Evolutionary conservation across 371 early-diverging fungal genomes (phyloP), one percentile per base, ranked within the genome.

Genomic region (Haplosporangium sp.): DNA sequence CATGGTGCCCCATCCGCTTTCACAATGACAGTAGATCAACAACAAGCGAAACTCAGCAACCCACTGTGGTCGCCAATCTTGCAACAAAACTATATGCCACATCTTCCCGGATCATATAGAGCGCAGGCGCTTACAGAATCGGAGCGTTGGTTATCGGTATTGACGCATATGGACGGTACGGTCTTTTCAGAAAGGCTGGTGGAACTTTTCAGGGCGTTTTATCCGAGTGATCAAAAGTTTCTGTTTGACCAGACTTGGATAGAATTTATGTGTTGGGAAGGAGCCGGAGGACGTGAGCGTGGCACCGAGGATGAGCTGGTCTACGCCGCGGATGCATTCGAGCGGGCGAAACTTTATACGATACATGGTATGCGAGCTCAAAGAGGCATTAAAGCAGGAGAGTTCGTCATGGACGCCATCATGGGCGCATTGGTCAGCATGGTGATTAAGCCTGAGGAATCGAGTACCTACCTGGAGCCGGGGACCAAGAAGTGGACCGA

Each of bases 211-310:
- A 71, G 67, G 41, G 63, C 72, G n/a, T 72, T 77, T n/a, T 77
- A 77, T 50, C 79, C 79, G 13, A 71, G 67, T 16, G 79, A 77
- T 20, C 79, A 77, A 64, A 77, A 77, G 64, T 77, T 77, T 47
- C 23, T 77, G 54, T 40, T 77, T 64, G 79, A 77, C 20, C 68
- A 67, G 40, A 59, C 72, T 20, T 43, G 71, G 62, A 62, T 77
- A 42, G 79, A 77, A n/a, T 67, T 42, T 46, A 72, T 77, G 72
- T 71, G 64, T 9, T 67, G 62, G 72, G 79, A 77, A 40, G 68
- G 60, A 42, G 67, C 53, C 7, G 60, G 51, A 11, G 68, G 64
- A 6, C 51, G 61, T 7, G 66, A 72, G 14, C 43, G 48, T 16
- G 70, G 64, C 18, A 13, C 21, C 4, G 60, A 37, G 5, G 58